These are phyloP conservation scores for Dryadomyces quercivorus DNA, from an alignment of 2,329 filamentous ascomycete species.

Conservation along the genomic window DNA sequence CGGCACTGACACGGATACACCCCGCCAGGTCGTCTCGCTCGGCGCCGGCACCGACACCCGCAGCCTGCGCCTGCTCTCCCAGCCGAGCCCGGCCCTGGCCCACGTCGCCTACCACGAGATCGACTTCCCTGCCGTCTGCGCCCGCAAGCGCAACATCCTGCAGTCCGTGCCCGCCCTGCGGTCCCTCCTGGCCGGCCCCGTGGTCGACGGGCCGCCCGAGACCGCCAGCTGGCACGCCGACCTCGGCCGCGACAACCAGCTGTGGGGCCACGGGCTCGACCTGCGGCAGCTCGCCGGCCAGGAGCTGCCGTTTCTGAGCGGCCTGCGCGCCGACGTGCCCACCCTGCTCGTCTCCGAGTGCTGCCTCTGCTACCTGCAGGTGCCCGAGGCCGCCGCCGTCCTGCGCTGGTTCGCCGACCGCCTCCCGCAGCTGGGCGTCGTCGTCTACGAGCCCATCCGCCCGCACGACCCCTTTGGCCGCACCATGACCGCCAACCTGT, in stretches of 20 bases:
- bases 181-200: conserved; percentile 24
- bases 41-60: conserved; percentile 92
- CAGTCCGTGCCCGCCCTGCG: conserved; percentile 32
- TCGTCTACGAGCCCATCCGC: conserved; percentile 82
- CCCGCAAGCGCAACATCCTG: conserved; percentile 47
- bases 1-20: conserved; percentile 8
- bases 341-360: conserved; percentile 90
- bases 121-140: conserved; percentile 69
- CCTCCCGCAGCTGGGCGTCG: conserved; percentile 37
- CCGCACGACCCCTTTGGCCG: conserved; percentile 77
- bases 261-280: conserved; percentile 55
- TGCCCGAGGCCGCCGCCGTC: conserved; percentile 49
- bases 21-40: conserved; percentile 78
- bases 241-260: conserved; percentile 26
- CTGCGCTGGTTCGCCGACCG: conserved; percentile 50
- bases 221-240: conserved; percentile 31
- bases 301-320: too few species aligned
- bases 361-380: conserved; percentile 79
- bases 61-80: conserved; percentile 59
- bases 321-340: conserved; percentile 46
- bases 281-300: conserved; percentile 51
- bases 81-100: conserved; percentile 17
- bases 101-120: conserved; percentile 76
- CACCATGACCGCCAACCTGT: conserved; percentile 87
- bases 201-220: conserved; percentile 12